Percentiles rank a stretch among this genome's conserved stretches.
Conservation (phyloP, 352 stramenopile species). For the Pythium folliculosum region DNA sequence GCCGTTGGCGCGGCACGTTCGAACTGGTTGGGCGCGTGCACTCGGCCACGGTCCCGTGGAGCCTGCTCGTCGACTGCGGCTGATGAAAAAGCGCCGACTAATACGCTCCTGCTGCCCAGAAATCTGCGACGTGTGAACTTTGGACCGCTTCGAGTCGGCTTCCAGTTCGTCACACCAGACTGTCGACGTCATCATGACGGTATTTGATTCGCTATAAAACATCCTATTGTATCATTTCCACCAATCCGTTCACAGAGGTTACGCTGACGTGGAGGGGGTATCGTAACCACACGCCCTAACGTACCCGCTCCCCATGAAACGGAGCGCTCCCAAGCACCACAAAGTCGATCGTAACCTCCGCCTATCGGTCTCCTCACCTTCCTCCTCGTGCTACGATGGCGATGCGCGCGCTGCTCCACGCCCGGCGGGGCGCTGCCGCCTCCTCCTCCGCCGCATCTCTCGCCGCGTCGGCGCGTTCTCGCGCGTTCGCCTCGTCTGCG, state of each 20-base stretch:
- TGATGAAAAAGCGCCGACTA: too few relatives aligned
- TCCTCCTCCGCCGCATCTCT: neutral
- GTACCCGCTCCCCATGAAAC: neutral
- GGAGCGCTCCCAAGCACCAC: neutral
- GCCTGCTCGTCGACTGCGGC: slow-evolving; percentile 17
- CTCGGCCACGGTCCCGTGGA: slow-evolving; percentile 15
- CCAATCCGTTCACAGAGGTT: neutral
- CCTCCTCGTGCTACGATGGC: neutral
- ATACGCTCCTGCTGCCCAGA: too few relatives aligned
- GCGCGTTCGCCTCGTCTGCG: neutral
- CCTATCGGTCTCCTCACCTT: neutral
- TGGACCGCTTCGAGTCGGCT: too few relatives aligned
- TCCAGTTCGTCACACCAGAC: neutral
- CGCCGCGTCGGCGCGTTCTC: neutral
- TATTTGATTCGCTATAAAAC: neutral
- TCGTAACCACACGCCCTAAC: neutral
- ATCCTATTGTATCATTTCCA: neutral
- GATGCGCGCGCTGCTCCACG: slow-evolving; percentile 10
- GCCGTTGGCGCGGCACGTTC: too few relatives aligned
- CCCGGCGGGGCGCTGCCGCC: neutral
- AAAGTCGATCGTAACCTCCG: neutral
- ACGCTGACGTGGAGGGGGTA: neutral
- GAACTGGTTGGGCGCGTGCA: slow-evolving; percentile 3
- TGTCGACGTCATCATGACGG: neutral
- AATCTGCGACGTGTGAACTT: too few relatives aligned